Evolutionary conservation across 768 basidiomycete species (phyloP).

Genomic region (Hypholoma sublateritium): DNA sequence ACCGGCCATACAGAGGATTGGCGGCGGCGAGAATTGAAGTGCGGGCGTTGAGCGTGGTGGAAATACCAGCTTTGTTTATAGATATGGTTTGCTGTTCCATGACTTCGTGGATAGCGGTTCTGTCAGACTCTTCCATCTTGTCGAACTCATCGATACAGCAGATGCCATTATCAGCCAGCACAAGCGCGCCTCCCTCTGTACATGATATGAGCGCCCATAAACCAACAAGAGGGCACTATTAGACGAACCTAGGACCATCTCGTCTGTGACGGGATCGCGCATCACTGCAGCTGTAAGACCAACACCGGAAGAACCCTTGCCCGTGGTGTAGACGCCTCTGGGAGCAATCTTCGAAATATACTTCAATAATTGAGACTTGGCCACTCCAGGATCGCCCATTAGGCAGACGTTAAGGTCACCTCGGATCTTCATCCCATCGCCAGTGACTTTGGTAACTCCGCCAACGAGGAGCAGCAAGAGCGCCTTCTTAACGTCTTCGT

Average conservation of each 20-base stretch:
- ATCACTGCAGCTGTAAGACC: conserved; percentile 99
- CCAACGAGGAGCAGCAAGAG: conserved; percentile 90
- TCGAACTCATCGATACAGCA: conserved; percentile 99
- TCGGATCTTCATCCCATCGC: conserved; percentile 98
- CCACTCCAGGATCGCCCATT: conserved; percentile 99
- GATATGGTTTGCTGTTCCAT: conserved; percentile 99
- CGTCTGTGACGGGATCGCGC: conserved; percentile 98
- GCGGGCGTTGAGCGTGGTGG: conserved; percentile 95
- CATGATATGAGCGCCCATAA: not conserved
- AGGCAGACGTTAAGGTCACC: conserved; percentile 97
- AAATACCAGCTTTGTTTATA: conserved; percentile 98
- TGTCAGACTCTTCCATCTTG: conserved; percentile 98
- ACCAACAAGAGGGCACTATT: not conserved
- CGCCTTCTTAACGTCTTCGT: conserved; percentile 96
- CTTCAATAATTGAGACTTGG: conserved; percentile 95
- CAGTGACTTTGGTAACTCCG: conserved; percentile 92
- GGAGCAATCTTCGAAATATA: conserved; percentile 99
- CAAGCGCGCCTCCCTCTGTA: conserved; percentile 97
- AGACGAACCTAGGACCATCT: conserved; percentile 93
- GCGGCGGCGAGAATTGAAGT: conserved; percentile 98
- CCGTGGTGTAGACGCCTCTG: conserved; percentile 96
- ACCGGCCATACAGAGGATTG: conserved; percentile 96
- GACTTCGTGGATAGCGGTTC: conserved; percentile 99
- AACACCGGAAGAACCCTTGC: conserved; percentile 97
- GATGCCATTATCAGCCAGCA: conserved; percentile 98